Conservation (phyloP, 2,329 filamentous ascomycete species). For the Plenodomus lindquistii region DNA sequence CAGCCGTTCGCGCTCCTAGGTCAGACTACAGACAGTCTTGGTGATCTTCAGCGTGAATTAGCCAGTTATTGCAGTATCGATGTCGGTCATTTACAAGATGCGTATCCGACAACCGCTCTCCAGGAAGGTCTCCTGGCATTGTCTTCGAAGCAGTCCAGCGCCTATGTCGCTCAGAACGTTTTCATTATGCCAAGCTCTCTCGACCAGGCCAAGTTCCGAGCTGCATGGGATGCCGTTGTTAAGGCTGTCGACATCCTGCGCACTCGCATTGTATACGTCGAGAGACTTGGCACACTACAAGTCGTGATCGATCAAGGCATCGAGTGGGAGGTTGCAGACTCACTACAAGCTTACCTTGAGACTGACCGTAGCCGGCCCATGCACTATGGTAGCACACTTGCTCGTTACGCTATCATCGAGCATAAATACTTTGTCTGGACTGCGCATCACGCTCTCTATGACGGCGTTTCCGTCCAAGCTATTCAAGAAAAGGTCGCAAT, state of each 20-base stretch:
- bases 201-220: neutral
- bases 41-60: too few species aligned
- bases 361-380: too few species aligned
- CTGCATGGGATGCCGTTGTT: neutral
- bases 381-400: too few species aligned
- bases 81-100: neutral
- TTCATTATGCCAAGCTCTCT: neutral
- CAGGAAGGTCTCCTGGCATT: neutral
- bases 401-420: neutral
- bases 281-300: neutral
- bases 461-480: neutral
- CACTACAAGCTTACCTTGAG: neutral
- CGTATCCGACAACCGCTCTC: neutral
- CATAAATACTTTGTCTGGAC: neutral
- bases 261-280: neutral
- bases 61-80: too few species aligned
- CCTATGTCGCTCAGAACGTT: neutral
- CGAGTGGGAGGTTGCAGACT: neutral
- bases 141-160: neutral
- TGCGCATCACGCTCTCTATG: neutral
- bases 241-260: neutral
- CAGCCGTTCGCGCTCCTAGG: too few species aligned
- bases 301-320: neutral
- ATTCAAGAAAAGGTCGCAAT: neutral
- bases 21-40: too few species aligned